Evolutionary conservation across 176 grass and related monocot species (phyloP).

Genomic region (Musa schizocarpa): DNA sequence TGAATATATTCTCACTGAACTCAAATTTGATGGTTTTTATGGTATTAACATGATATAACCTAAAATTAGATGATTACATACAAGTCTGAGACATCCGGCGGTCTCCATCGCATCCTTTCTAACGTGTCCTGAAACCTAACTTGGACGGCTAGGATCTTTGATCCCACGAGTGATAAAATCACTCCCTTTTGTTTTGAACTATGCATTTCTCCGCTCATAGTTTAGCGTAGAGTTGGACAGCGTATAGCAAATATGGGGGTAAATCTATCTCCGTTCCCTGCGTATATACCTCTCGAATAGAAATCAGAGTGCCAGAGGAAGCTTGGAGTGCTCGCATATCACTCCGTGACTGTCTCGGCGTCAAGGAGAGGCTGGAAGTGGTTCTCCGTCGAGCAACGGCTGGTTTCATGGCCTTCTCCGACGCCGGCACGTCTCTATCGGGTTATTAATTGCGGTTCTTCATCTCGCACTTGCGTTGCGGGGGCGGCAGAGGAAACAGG

Average conservation of each 20-base stretch:
- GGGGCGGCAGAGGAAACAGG: background rate
- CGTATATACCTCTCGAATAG: too few relatives aligned
- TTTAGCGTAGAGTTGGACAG: background rate
- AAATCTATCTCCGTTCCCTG: too few relatives aligned
- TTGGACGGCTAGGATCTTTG: background rate
- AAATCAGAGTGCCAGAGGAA: background rate
- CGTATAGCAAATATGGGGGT: too few relatives aligned
- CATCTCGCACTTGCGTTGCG: background rate
- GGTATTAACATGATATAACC: too few relatives aligned
- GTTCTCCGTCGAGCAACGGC: background rate
- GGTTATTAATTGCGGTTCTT: background rate
- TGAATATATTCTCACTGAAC: too few relatives aligned
- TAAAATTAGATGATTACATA: too few relatives aligned
- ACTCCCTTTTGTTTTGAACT: background rate
- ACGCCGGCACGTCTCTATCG: background rate
- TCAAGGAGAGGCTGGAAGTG: background rate
- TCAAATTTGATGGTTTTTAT: too few relatives aligned
- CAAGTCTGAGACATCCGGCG: too few relatives aligned
- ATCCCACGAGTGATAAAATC: background rate
- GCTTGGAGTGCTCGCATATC: background rate
- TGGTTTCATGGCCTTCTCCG: too few relatives aligned
- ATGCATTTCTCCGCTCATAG: background rate
- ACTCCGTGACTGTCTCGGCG: background rate
- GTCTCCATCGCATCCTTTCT: background rate
- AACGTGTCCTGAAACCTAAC: background rate